Base-by-base conservation (phyloP, 1,284 basidiomycete species). In the Fistulinella staudtii region DNA sequence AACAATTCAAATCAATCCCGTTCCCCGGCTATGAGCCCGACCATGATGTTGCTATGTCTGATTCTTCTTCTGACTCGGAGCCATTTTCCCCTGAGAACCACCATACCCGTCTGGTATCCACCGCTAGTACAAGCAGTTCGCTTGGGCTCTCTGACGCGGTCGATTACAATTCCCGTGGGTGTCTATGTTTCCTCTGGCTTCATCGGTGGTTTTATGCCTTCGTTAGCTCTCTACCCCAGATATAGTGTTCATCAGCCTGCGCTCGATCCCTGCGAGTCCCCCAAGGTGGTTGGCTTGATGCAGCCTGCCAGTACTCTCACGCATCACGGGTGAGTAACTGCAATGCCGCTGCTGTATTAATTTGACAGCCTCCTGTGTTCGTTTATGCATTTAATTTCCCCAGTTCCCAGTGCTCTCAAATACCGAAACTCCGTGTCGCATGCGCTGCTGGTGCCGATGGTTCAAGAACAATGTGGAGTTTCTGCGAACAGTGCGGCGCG, bases 401-500 rank as follows among this genome's bases (percentile, higher is more conserved):
- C 57, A 86, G 82, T 39, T 71, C 77, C 45, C 74, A 73, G 43
- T 90, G 87, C 57, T 80, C 78, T 25, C 84, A 87, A 65, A 86
- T 90, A 50, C 87, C 87, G 13, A 89, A 83, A 62, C 73, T 85
- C 51, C 77, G 79, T 51, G 69, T 85, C 44, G 80, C 82, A 30
- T 84, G 82, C 52, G 76, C 80, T 36, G 63, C 79, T 21, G 75
- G 79, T 43, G 61, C 72, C 46, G 76, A 76, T 47, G 82, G 81
- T 52, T 72, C 74, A 60, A 72, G 82, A 54, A 82, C 85, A 22
- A 89, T 90, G 82, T 90, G 86, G 86, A 84, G 81, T 54, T 82
- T 85, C 63, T 90, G 87, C 65, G 84, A 89, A 73, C 76, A 88
- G 71, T 90, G 87, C 61, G 87, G 87, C 65, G 82, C 87, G 46